phyloP scores from a whole-genome alignment of 345 rosid species.

The Dipteronia sinensis region DNA sequence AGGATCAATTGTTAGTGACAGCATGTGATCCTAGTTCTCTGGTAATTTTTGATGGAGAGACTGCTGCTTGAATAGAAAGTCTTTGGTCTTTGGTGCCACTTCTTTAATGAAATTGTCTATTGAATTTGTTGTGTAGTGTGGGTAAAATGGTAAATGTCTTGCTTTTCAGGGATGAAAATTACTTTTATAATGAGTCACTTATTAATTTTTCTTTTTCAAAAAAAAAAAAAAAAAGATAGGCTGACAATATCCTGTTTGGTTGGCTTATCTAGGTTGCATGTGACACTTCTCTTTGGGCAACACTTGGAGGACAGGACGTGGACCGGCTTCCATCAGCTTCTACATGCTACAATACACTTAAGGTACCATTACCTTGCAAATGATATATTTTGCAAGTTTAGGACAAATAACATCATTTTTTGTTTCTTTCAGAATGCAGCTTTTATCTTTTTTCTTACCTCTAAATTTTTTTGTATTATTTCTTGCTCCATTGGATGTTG shows the following conservation, averaged over 20 bases:
- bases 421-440: background rate
- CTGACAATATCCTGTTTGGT: background rate
- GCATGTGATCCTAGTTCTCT: background rate
- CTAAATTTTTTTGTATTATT: slow-evolving; percentile 1
- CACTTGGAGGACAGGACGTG: slow-evolving; percentile 93
- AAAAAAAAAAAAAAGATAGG: background rate
- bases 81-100: background rate
- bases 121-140: background rate
- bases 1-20: background rate
- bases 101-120: background rate
- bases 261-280: slow-evolving; percentile 63
- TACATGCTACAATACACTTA: slow-evolving; percentile 97
- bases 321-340: slow-evolving; percentile 99
- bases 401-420: background rate
- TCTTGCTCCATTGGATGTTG: slow-evolving; percentile 35
- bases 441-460: background rate
- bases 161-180: background rate
- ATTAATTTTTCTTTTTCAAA: background rate
- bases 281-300: slow-evolving; percentile 90
- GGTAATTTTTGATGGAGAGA: background rate
- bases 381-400: background rate
- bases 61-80: background rate
- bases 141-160: no score
- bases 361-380: slow-evolving; percentile 44
- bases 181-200: background rate